Evolutionary conservation across 2,329 filamentous ascomycete species (phyloP).

Genomic region (Aspergillus neoniger): DNA sequence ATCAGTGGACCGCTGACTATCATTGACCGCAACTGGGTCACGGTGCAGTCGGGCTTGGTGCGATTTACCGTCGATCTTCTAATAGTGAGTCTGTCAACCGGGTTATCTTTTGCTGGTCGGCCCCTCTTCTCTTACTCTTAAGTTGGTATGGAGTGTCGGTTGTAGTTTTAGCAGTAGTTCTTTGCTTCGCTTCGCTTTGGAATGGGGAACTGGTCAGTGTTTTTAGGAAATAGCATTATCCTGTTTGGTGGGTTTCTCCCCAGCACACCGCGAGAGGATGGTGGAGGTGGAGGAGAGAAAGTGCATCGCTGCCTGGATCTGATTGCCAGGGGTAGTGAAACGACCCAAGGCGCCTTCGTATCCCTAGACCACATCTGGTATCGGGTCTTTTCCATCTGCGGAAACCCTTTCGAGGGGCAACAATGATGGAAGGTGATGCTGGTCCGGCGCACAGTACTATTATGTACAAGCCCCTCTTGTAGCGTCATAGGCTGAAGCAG

Average conservation of each 20-base stretch:
- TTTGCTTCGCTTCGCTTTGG: background rate
- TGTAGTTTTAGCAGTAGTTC: no score
- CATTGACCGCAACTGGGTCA: slow-evolving; percentile 6
- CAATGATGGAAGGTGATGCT: background rate
- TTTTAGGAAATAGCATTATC: background rate
- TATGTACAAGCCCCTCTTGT: slow-evolving; percentile 4
- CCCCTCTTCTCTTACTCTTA: background rate
- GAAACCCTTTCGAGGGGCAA: slow-evolving; percentile 3
- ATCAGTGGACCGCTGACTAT: slow-evolving; percentile 8
- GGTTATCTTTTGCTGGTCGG: slow-evolving; percentile 4
- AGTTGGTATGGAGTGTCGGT: no score
- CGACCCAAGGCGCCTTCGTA: slow-evolving; percentile 3
- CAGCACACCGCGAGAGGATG: background rate
- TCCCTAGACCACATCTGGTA: background rate
- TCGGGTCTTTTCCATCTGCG: slow-evolving; percentile 1
- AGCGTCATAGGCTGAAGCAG: slow-evolving; percentile 6
- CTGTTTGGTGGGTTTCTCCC: background rate
- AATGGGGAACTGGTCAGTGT: background rate
- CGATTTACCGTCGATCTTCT: slow-evolving; percentile 9
- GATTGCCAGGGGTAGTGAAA: slow-evolving; percentile 8
- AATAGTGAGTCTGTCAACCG: slow-evolving; percentile 10
- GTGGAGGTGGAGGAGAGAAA: background rate
- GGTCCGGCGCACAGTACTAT: background rate
- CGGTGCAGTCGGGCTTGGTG: slow-evolving; percentile 7
- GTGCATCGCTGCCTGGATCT: background rate